Evolutionary conservation across 2,329 filamentous ascomycete genomes (phyloP).

Genomic region (Raffaelea albimanens): DNA sequence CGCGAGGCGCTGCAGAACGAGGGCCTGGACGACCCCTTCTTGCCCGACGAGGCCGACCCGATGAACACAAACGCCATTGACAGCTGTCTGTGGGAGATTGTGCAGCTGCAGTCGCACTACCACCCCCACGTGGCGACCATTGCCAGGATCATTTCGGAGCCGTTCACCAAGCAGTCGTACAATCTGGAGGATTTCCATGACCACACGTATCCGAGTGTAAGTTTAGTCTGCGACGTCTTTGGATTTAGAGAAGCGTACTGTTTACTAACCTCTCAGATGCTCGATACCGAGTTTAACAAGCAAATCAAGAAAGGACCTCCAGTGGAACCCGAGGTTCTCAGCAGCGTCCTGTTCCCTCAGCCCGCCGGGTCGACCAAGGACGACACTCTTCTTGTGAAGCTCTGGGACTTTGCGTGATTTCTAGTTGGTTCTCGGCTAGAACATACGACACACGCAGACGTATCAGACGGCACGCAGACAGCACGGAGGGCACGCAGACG

Average conservation of each 20-base stretch:
- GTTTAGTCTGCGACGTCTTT: too few species aligned
- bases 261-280: slow-evolving; percentile 44
- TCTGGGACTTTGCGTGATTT: slow-evolving; percentile 49
- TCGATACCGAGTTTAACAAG: slow-evolving; percentile 76
- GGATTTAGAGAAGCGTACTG: too few species aligned
- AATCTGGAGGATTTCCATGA: slow-evolving; percentile 96
- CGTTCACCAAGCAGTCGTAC: slow-evolving; percentile 93
- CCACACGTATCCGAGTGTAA: slow-evolving; percentile 76
- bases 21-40: slow-evolving; percentile 63
- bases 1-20: slow-evolving; percentile 45
- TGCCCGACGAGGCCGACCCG: slow-evolving; percentile 67
- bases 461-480: too few species aligned
- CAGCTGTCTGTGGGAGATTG: slow-evolving; percentile 89
- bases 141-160: slow-evolving; percentile 86
- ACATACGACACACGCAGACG: too few species aligned
- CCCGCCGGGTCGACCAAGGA: slow-evolving; percentile 35
- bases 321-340: slow-evolving; percentile 90
- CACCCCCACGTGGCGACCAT: slow-evolving; percentile 95
- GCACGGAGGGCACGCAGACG: too few species aligned
- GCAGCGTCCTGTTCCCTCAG: slow-evolving; percentile 59
- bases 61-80: slow-evolving; percentile 82
- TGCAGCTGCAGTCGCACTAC: slow-evolving; percentile 84
- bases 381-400: slow-evolving; percentile 47
- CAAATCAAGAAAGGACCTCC: slow-evolving; percentile 78
- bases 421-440: too few species aligned